A percentile compares a stretch with the other conserved stretches of the same genome.
Evolutionary conservation across 2,329 filamentous ascomycete species (phyloP).

Genomic region (Aspergillus intermedius): DNA sequence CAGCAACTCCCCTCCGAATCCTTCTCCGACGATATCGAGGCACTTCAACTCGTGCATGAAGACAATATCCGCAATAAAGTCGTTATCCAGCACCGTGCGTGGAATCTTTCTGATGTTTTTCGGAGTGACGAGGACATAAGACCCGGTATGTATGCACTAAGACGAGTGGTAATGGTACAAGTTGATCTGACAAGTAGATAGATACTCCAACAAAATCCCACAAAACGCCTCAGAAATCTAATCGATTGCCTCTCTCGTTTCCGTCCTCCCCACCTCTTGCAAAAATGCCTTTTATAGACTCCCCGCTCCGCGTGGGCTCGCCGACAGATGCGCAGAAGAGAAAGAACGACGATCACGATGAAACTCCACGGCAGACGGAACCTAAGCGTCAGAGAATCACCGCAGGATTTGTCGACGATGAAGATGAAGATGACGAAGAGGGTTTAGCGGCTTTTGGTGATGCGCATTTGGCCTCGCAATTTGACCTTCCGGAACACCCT

Average conservation of each 20-base stretch:
- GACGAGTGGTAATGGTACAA: not conserved
- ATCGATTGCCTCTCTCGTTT: slow-evolving; percentile 12
- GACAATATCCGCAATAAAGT: slow-evolving; percentile 32
- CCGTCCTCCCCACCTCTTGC: slow-evolving; percentile 28
- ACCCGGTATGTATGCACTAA: slow-evolving; percentile 20
- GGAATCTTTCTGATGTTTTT: slow-evolving; percentile 38
- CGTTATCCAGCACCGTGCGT: slow-evolving; percentile 39
- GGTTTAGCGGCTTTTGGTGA: slow-evolving; percentile 22
- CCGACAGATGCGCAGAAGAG: slow-evolving; percentile 33
- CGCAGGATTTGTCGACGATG: slow-evolving; percentile 38
- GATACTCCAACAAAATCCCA: slow-evolving; percentile 33
- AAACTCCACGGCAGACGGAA: slow-evolving; percentile 21
- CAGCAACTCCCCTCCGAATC: slow-evolving; percentile 24
- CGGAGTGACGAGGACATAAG: slow-evolving; percentile 37
- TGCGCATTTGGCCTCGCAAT: slow-evolving; percentile 24
- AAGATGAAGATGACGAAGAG: slow-evolving; percentile 32
- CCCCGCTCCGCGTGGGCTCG: slow-evolving; percentile 33
- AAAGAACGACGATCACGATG: slow-evolving; percentile 24
- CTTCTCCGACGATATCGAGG: slow-evolving; percentile 37
- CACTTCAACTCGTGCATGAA: slow-evolving; percentile 26
- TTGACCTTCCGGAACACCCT: slow-evolving; percentile 21
- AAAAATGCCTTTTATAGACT: slow-evolving; percentile 36
- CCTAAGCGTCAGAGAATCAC: slow-evolving; percentile 37
- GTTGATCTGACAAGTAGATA: slow-evolving; percentile 7
- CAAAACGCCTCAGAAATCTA: slow-evolving; percentile 9